These are phyloP conservation scores for Leccinum pellstonianum DNA, from an alignment of 768 basidiomycete genomes.

Conservation along the genomic window DNA sequence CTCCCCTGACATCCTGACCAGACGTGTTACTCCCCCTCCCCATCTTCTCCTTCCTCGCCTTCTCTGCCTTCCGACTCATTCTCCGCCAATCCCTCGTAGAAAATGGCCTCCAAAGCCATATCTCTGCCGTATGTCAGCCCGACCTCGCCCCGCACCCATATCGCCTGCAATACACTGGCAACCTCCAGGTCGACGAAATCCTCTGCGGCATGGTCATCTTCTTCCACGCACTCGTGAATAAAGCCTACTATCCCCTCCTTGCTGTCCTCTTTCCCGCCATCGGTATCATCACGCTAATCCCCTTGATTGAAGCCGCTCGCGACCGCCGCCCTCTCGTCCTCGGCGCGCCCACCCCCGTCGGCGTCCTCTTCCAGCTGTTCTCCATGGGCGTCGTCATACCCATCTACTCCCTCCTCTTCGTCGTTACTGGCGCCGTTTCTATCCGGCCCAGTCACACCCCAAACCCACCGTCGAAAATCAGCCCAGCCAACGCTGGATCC, in stretches of 20 bases:
- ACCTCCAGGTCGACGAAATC: too few species aligned
- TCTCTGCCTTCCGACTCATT: too few species aligned
- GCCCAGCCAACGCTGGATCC: too few species aligned
- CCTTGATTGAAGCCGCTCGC: slow-evolving; percentile 45
- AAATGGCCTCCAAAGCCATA: too few species aligned
- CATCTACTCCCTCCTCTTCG: slow-evolving; percentile 48
- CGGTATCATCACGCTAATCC: slow-evolving; percentile 31
- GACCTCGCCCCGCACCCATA: too few species aligned
- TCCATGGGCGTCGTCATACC: slow-evolving; percentile 45
- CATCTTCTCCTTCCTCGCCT: too few species aligned
- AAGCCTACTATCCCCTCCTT: slow-evolving; percentile 18
- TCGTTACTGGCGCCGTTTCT: slow-evolving; percentile 37
- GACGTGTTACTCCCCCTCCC: too few species aligned
- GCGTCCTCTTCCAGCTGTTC: slow-evolving; percentile 40
- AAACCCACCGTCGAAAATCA: slow-evolving; percentile 9
- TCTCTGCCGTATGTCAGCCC: too few species aligned
- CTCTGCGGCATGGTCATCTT: slow-evolving; percentile 47
- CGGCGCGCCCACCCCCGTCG: slow-evolving; percentile 42
- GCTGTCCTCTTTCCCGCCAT: slow-evolving; percentile 13
- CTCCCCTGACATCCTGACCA: too few species aligned
- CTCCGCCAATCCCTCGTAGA: too few species aligned
- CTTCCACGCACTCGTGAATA: slow-evolving; percentile 38
- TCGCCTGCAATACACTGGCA: too few species aligned
- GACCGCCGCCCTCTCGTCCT: slow-evolving; percentile 35
- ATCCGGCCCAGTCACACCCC: not conserved